Evolutionary conservation across 495 filamentous ascomycete genomes (phyloP).

Genomic region (Clohesyomyces aquaticus): DNA sequence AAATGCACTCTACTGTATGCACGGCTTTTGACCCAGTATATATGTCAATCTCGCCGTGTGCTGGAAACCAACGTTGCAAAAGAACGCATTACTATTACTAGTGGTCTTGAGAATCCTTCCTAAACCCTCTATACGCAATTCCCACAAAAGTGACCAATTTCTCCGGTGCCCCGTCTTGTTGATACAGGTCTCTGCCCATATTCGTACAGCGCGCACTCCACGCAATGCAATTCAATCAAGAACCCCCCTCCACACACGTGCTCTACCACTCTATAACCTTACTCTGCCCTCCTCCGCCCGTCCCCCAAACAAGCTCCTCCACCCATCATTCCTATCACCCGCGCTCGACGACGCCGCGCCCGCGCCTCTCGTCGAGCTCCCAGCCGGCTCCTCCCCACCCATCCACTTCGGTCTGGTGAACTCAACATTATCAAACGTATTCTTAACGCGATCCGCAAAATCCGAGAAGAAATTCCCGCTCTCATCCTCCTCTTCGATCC

Average conservation of each 20-base stretch:
- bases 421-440: constrained; percentile 86
- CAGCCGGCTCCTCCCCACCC: constrained; percentile 56
- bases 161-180: no score
- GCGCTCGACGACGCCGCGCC: constrained; percentile 49
- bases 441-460: constrained; percentile 81
- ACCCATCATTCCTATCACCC: constrained; percentile 40
- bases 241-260: not conserved
- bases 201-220: constrained; percentile 37
- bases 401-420: constrained; percentile 90
- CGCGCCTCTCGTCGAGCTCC: constrained; percentile 40
- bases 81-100: no score
- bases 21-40: no score
- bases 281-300: constrained; percentile 45
- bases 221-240: constrained; percentile 5
- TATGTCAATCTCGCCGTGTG: no score
- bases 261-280: constrained; percentile 19
- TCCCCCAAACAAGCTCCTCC: constrained; percentile 61
- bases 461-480: constrained; percentile 79
- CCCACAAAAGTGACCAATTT: no score
- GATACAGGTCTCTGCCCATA: no score
- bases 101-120: no score
- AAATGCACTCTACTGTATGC: no score
- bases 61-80: no score
- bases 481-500: constrained; percentile 54
- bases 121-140: no score